Conservation (phyloP, 106 monocot genomes). For the Apostasia shenzhenica region DNA sequence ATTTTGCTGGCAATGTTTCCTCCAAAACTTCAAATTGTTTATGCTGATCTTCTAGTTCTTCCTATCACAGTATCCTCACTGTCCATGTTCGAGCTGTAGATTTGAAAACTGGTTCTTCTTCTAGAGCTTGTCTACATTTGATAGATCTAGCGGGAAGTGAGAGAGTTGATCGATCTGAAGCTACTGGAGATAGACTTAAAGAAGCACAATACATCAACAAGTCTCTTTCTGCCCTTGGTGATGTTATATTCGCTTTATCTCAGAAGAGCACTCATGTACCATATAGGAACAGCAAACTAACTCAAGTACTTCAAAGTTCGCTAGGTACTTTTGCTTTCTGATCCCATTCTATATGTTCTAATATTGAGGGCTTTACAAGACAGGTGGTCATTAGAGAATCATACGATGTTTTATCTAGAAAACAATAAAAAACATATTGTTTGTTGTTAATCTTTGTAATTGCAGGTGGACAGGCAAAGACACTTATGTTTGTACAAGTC, state of each 20-base stretch:
- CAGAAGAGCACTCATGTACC: conserved; percentile 87
- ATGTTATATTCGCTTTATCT: conserved; percentile 89
- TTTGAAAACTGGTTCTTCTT: conserved; percentile 64
- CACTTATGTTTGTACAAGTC: conserved; percentile 95
- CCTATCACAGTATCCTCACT: conserved; percentile 62
- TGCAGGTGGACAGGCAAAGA: conserved; percentile 94
- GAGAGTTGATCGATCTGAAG: conserved; percentile 90
- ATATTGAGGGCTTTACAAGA: background rate
- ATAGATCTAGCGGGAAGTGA: conserved; percentile 98
- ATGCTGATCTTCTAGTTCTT: background rate
- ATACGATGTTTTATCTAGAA: background rate
- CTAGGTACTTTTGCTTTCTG: conserved; percentile 38
- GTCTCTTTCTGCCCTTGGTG: conserved; percentile 88
- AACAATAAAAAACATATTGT: too few species aligned
- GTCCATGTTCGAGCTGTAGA: conserved; percentile 84
- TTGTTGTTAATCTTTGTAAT: too few species aligned
- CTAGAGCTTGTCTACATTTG: conserved; percentile 77
- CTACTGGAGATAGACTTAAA: conserved; percentile 80
- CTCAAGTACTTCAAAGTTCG: conserved; percentile 96
- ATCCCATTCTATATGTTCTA: background rate
- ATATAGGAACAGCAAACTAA: conserved; percentile 98
- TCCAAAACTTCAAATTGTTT: conserved; percentile 1
- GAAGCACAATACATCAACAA: conserved; percentile 97
- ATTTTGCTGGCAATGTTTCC: background rate
- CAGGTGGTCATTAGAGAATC: background rate